Evolutionary conservation across 1,284 basidiomycete genomes (phyloP).

Genomic region (Vanrija pseudolonga): DNA sequence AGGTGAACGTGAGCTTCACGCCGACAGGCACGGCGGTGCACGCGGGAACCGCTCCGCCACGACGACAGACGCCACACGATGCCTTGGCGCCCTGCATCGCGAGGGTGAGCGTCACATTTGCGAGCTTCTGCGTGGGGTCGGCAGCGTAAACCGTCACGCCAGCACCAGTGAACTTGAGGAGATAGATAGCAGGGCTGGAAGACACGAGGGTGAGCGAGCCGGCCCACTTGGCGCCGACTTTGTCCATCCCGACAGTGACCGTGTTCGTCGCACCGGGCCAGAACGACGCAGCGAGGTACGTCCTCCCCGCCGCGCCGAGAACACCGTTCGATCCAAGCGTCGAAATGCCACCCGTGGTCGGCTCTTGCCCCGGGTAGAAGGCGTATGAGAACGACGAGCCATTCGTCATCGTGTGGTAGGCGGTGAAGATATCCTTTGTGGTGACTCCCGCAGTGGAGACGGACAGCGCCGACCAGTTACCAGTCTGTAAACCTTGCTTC

Average conservation of each 20-base stretch:
- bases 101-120: no score
- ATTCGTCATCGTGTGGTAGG: slow-evolving; percentile 50
- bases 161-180: no score
- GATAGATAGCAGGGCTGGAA: no score
- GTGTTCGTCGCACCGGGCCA: slow-evolving; percentile 8
- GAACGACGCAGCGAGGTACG: slow-evolving; percentile 15
- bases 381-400: slow-evolving; percentile 52
- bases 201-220: slow-evolving; percentile 5
- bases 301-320: slow-evolving; percentile 8
- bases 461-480: slow-evolving; percentile 61
- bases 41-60: no score
- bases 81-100: no score
- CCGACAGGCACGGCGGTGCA: no score
- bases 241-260: slow-evolving; percentile 14
- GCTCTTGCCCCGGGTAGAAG: slow-evolving; percentile 51
- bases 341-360: neutral
- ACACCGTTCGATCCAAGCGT: neutral
- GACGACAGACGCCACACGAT: no score
- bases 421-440: slow-evolving; percentile 60
- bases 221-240: slow-evolving; percentile 10
- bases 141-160: no score
- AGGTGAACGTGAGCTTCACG: no score
- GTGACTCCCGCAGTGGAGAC: slow-evolving; percentile 57
- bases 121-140: no score
- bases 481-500: slow-evolving; percentile 54